These are phyloP conservation scores for Tetrapisispora nanseiensis DNA, from an alignment of 805 yeast genomes.

Conservation along the genomic window DNA sequence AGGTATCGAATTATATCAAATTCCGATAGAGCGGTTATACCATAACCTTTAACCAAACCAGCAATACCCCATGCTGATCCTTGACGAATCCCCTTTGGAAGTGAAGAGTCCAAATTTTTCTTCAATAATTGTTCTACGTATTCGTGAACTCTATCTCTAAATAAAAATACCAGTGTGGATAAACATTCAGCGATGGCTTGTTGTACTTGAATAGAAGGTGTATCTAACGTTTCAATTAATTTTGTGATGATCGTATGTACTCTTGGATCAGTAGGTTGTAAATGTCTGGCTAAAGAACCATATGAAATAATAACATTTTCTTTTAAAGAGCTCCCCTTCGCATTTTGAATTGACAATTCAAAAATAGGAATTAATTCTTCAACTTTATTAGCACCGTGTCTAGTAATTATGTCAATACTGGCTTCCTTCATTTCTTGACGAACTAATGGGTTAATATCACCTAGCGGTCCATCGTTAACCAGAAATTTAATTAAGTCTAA, in stretches of 20 bases:
- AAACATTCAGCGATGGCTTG: slow-evolving; percentile 78
- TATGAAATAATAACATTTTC: slow-evolving; percentile 80
- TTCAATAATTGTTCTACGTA: slow-evolving; percentile 52
- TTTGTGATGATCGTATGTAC: slow-evolving; percentile 56
- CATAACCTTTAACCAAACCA: slow-evolving; percentile 85
- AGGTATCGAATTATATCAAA: slow-evolving; percentile 68
- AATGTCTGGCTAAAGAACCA: slow-evolving; percentile 85
- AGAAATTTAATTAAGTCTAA: slow-evolving; percentile 52
- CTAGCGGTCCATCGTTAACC: slow-evolving; percentile 54
- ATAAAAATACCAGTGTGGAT: slow-evolving; percentile 65
- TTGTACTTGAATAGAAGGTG: slow-evolving; percentile 87
- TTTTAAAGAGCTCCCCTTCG: slow-evolving; percentile 39
- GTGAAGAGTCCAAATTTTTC: slow-evolving; percentile 42
- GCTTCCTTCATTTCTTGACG: slow-evolving; percentile 81
- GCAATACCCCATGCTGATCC: slow-evolving; percentile 97
- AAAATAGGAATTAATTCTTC: slow-evolving; percentile 74
- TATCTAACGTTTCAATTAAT: slow-evolving; percentile 62
- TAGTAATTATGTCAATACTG: slow-evolving; percentile 63
- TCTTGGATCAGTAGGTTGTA: slow-evolving; percentile 56
- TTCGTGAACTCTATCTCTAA: slow-evolving; percentile 39
- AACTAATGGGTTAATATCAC: slow-evolving; percentile 63
- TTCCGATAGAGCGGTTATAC: slow-evolving; percentile 65
- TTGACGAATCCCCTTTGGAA: slow-evolving; percentile 45
- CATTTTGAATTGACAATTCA: slow-evolving; percentile 45
- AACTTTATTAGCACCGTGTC: slow-evolving; percentile 56